Evolutionary conservation across 352 stramenopile species (phyloP).

Genomic region (Phytophthora podocarpi): DNA sequence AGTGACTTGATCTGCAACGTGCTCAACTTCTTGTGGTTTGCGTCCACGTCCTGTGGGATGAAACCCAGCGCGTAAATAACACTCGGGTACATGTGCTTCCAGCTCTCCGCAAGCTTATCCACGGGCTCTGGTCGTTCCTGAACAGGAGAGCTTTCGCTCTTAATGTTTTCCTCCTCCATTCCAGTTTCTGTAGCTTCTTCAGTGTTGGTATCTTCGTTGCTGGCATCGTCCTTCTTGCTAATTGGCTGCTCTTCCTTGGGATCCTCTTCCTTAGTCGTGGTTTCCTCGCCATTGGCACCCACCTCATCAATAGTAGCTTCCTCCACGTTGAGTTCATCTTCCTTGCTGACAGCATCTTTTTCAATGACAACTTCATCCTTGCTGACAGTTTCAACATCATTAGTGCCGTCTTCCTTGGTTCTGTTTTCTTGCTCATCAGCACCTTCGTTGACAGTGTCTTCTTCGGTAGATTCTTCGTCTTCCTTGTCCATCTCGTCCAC

Average conservation of each 20-base stretch:
- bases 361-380: conserved; percentile 16
- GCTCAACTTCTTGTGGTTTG: conserved; percentile 69
- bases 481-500: conserved; percentile 21
- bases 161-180: conserved; percentile 2
- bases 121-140: conserved; percentile 12
- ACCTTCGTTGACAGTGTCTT: conserved; percentile 9
- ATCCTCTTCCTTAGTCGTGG: not conserved
- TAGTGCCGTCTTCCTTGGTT: not conserved
- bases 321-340: not conserved
- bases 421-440: conserved; percentile 10
- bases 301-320: not conserved
- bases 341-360: not conserved
- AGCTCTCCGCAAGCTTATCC: conserved; percentile 29
- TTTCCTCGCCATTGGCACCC: not conserved
- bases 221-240: not conserved
- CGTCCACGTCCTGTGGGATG: conserved; percentile 44
- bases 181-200: not conserved
- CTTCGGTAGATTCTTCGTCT: conserved; percentile 2
- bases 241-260: not conserved
- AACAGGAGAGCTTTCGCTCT: conserved; percentile 5
- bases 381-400: conserved; percentile 12
- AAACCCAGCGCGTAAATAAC: conserved; percentile 79
- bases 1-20: conserved; percentile 88
- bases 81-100: conserved; percentile 72
- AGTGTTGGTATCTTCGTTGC: not conserved